These are phyloP conservation scores for Marasmius sp. DNA, from an alignment of 1,284 basidiomycete genomes.

Conservation along the genomic window DNA sequence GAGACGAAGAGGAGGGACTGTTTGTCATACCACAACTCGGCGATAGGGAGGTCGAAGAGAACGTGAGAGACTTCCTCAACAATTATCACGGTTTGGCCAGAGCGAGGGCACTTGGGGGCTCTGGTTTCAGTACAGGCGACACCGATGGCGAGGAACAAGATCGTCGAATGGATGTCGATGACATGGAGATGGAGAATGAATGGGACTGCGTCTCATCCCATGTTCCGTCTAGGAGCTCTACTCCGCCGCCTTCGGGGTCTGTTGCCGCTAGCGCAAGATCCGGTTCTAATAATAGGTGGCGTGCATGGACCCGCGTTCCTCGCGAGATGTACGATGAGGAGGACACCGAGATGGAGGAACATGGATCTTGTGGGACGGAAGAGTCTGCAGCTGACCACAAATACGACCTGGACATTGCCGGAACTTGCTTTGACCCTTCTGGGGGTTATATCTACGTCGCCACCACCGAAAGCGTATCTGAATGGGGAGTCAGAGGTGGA, in stretches of 20 bases:
- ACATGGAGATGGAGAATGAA: slow-evolving; percentile 21
- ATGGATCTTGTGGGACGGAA: slow-evolving; percentile 10
- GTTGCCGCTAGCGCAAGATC: neutral
- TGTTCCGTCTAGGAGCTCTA: slow-evolving; percentile 25
- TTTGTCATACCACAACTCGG: slow-evolving; percentile 57
- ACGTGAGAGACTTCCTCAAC: slow-evolving; percentile 55
- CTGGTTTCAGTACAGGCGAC: slow-evolving; percentile 17
- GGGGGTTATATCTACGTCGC: slow-evolving; percentile 71
- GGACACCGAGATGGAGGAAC: slow-evolving; percentile 13
- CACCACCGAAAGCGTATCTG: slow-evolving; percentile 57
- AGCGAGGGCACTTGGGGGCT: slow-evolving; percentile 23
- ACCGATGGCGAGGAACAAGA: slow-evolving; percentile 23
- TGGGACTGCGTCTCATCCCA: slow-evolving; percentile 27
- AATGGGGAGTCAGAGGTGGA: slow-evolving; percentile 62
- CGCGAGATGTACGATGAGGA: slow-evolving; percentile 7
- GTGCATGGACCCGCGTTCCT: slow-evolving; percentile 1
- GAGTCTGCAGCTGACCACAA: slow-evolving; percentile 10
- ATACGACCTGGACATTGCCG: slow-evolving; percentile 65
- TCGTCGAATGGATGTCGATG: slow-evolving; percentile 24
- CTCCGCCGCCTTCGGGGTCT: neutral
- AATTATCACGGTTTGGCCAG: slow-evolving; percentile 39
- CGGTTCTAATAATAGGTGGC: neutral
- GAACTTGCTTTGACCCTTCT: slow-evolving; percentile 71
- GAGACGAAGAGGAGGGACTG: slow-evolving; percentile 41
- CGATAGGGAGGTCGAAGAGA: slow-evolving; percentile 58